Evolutionary conservation across 306 rosid genomes (phyloP), one percentile per base, ranked within the genome.

Genomic region (peach (Prunus persica)): DNA sequence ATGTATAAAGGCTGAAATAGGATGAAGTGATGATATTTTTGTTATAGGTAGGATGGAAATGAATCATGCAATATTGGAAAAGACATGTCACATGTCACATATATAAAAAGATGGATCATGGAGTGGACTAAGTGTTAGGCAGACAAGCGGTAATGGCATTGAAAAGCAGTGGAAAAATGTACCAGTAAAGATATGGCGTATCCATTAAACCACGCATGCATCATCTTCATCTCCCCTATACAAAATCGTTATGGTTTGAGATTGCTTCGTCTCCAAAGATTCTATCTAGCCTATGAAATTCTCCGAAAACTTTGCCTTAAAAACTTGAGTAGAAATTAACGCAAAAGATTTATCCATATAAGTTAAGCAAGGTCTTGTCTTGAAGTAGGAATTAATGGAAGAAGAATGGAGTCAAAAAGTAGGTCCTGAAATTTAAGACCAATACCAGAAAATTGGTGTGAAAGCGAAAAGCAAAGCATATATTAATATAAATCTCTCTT

Each of bases 181-280:
- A 3, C 11, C 22, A 8, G 16, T 60, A 38, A 57, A 24, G 49
- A 65, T 47, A 27, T 9, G 38, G 49, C 19, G 20, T 1, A 28
- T 11, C 38, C 43, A 38, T 38, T 38, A 7, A 38, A 38, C 2
- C 34, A 13, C 27, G 18, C 69, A 19, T 43, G 54, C 45, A 62
- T 62, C n/a, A 38, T 38, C 43, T 38, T 62, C n/a, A 7, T 38
- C 43, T 38, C 43, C 9, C 43, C 9, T 7, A 38, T 38, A 38
- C 11, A 15, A 10, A 15, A 27, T 18, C 9, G 6, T 5, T 32
- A 20, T 13, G 25, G 14, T 51, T 50, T 28, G 9, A 38, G 62
- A 73, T 73, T 72, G 4, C 76, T 72, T 41, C 49, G 11, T 58
- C 66, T 72, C 41, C 41, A 58, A 72, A 22, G 51, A 43, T 22